Percentiles rank a stretch among this genome's conserved stretches.
phyloP scores from a whole-genome alignment of 805 yeast species.

The Cyberlindnera japonica region DNA sequence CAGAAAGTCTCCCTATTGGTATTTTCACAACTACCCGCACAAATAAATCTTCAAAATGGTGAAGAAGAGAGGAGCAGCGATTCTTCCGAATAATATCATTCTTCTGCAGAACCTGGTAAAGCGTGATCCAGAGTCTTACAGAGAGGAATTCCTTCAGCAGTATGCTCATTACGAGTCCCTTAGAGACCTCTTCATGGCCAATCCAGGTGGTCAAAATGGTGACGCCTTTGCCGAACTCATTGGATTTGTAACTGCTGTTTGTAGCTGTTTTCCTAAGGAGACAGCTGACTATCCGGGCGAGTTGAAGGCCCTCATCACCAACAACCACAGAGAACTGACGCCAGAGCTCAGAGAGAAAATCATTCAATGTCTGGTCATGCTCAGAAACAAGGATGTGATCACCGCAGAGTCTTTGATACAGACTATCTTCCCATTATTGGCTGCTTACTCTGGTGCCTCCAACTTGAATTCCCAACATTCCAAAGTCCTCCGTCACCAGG shows the following conservation, averaged over 20 bases:
- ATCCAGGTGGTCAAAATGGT: constrained; percentile 52
- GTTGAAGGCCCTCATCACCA: constrained; percentile 59
- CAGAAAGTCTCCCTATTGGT: background rate
- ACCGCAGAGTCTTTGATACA: constrained; percentile 78
- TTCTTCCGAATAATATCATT: constrained; percentile 88
- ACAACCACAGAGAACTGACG: constrained; percentile 75
- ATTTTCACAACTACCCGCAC: background rate
- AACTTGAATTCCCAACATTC: constrained; percentile 56
- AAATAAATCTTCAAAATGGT: constrained; percentile 50
- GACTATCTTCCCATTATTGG: constrained; percentile 81
- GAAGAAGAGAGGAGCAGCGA: constrained; percentile 85
- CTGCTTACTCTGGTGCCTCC: constrained; percentile 55
- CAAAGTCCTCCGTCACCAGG: constrained; percentile 76
- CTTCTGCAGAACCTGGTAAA: constrained; percentile 87
- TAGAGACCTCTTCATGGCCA: constrained; percentile 78
- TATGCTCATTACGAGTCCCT: constrained; percentile 89
- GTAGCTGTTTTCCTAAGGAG: constrained; percentile 84
- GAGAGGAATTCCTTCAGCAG: constrained; percentile 91
- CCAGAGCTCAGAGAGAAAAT: constrained; percentile 90
- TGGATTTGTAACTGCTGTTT: constrained; percentile 90
- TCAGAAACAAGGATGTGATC: constrained; percentile 80
- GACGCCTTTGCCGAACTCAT: constrained; percentile 66
- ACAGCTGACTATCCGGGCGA: constrained; percentile 84
- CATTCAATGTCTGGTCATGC: constrained; percentile 83
- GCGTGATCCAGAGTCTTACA: constrained; percentile 90